Evolutionary conservation across 2,329 filamentous ascomycete species (phyloP).

Genomic region (Pseudogymnoascus pannorum): DNA sequence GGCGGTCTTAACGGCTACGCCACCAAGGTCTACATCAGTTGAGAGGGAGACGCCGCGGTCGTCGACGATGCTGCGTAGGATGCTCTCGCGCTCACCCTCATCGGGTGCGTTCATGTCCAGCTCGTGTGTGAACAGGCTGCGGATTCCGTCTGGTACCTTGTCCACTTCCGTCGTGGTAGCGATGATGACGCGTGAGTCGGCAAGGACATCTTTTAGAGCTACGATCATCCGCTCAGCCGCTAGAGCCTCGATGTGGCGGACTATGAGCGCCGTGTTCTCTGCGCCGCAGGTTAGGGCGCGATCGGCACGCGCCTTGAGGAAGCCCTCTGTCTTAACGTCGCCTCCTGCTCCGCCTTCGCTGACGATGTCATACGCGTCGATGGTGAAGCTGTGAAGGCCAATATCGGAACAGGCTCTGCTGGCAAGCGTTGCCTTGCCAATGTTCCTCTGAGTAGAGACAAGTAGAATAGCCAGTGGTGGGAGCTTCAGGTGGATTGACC

Average conservation of each 20-base stretch:
- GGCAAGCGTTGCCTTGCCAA: conserved; percentile 81
- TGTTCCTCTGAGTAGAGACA: conserved; percentile 84
- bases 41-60: conserved; percentile 71
- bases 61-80: conserved; percentile 70
- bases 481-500: conserved; percentile 79
- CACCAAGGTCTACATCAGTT: conserved; percentile 72
- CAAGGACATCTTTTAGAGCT: conserved; percentile 74
- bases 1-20: conserved; percentile 89
- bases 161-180: conserved; percentile 94
- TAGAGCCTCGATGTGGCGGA: conserved; percentile 84
- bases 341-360: conserved; percentile 83
- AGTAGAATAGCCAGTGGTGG: conserved; percentile 83
- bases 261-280: conserved; percentile 73
- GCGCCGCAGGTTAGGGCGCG: conserved; percentile 82
- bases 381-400: conserved; percentile 78
- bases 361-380: conserved; percentile 89
- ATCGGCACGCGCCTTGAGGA: conserved; percentile 79
- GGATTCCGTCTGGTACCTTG: conserved; percentile 82
- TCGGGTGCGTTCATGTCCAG: conserved; percentile 90
- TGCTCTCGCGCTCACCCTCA: conserved; percentile 83
- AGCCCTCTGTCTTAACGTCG: conserved; percentile 90
- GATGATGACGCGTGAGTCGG: conserved; percentile 74
- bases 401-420: conserved; percentile 75
- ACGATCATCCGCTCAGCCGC: conserved; percentile 85
- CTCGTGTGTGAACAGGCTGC: conserved; percentile 90